Evolutionary conservation across 169 alveolate species (phyloP).

Genomic region (Perkinsus olseni): DNA sequence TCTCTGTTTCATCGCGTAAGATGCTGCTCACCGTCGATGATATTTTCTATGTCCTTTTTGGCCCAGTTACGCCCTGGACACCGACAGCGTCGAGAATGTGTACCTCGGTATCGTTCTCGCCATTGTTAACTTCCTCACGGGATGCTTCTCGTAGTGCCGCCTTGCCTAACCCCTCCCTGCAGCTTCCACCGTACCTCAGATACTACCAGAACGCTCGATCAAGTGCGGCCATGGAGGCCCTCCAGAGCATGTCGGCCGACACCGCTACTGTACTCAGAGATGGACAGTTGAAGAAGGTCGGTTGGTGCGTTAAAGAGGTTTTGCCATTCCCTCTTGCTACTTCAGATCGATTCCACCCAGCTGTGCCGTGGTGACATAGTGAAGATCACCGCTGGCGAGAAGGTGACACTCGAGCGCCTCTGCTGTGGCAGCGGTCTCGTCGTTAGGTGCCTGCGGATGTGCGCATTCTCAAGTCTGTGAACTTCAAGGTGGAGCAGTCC

Average conservation of each 20-base stretch:
- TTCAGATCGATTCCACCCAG: slow-evolving; percentile 30
- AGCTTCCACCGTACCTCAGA: not conserved
- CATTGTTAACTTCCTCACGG: slow-evolving; percentile 47
- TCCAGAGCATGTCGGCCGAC: slow-evolving; percentile 54
- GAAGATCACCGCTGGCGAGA: slow-evolving; percentile 50
- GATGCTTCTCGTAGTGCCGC: slow-evolving; percentile 17
- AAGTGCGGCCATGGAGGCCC: slow-evolving; percentile 54
- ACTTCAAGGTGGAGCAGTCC: slow-evolving; percentile 58
- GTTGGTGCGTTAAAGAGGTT: too few species aligned
- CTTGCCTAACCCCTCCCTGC: not conserved
- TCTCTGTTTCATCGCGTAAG: slow-evolving; percentile 42
- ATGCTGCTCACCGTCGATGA: not conserved
- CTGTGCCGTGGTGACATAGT: slow-evolving; percentile 62
- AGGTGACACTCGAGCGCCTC: slow-evolving; percentile 10
- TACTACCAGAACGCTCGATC: slow-evolving; percentile 43
- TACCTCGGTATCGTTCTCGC: slow-evolving; percentile 56
- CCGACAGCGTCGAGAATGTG: slow-evolving; percentile 47
- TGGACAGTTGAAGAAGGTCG: slow-evolving; percentile 24
- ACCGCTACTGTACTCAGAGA: slow-evolving; percentile 47
- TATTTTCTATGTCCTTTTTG: not conserved
- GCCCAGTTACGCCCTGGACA: slow-evolving; percentile 38
- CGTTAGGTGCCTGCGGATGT: slow-evolving; percentile 64
- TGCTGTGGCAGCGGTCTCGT: not conserved
- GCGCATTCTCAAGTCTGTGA: slow-evolving; percentile 42
- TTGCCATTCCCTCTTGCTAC: not conserved